Base-by-base conservation (phyloP, 2,329 filamentous ascomycete genomes). In the Teratosphaeria viscida region DNA sequence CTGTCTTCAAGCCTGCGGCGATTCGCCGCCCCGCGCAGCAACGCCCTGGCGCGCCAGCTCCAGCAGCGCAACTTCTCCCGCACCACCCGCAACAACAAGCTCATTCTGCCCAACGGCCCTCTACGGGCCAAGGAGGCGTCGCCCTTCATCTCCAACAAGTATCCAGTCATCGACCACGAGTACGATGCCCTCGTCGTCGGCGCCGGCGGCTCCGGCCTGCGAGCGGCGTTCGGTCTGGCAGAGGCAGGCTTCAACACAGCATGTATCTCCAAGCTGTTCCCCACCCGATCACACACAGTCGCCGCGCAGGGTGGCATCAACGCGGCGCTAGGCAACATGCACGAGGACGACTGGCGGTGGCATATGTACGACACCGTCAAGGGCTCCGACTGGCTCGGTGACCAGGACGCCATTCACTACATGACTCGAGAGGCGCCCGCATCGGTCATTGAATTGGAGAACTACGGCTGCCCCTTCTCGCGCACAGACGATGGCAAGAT, bases 361-460 rank as follows among this genome's bases (percentile, higher is more conserved):
- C 92, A 96, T 79, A 96, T 96, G 92, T 96, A 96, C 81, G 92
- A 96, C 76, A 96, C 92, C 52, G 92, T 96, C 74, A 96, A 96
- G 82, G 92, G 92, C 66, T 95, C 90, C 66, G 92, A 96, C 81
- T 96, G 92, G 92, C 85, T 96, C 57, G 92, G 92, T 76, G 92
- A 96, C 77, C 92, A 96, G 78, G 92, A 96, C 74, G 92, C 92
- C 66, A 96, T 96, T 73, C 92, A 96, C 79, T 96, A 96, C 81
- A 96, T 96, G 92, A 96, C 92, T 71, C 85, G 91, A 72, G 92
- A 96, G 79, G 92, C 92, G 63, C 91, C 92, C 37, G 86, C 87
- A 62, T 92, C 89, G 67, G 92, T 96, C 68, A 88, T 95, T 73
- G 92, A 96, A 79, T 85, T 97, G 61, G 92, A 97, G 80, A 90